phyloP scores from a whole-genome alignment of 768 basidiomycete genomes.

The Mycena alexandri region DNA sequence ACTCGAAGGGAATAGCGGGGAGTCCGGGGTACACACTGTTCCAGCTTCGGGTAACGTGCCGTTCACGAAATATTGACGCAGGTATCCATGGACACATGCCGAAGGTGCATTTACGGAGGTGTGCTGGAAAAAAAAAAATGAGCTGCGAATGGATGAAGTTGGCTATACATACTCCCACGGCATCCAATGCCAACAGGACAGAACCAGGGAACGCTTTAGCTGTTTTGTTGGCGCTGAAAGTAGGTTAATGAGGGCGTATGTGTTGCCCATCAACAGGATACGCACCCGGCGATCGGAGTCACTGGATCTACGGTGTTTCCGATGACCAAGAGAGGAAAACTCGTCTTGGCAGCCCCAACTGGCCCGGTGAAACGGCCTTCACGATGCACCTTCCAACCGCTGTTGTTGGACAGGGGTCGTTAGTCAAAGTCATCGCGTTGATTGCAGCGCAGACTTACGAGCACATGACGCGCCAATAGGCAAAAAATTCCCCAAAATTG shows the following conservation, averaged over 20 bases:
- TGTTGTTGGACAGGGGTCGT: background rate
- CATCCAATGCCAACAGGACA: conserved; percentile 5
- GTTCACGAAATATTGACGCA: conserved; percentile 11
- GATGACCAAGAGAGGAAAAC: conserved; percentile 48
- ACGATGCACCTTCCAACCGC: conserved; percentile 25
- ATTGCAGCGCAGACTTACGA: conserved; percentile 13
- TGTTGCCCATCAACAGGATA: background rate
- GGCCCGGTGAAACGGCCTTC: conserved; percentile 42
- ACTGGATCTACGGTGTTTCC: conserved; percentile 40
- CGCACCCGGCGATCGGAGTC: conserved; percentile 27
- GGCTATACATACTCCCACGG: conserved; percentile 1
- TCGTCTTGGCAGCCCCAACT: conserved; percentile 44
- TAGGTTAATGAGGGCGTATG: background rate
- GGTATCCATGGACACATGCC: background rate
- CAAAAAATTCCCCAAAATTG: conserved; percentile 20
- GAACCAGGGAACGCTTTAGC: conserved; percentile 11
- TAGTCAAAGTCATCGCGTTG: background rate
- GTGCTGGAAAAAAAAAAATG: background rate
- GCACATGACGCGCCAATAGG: conserved; percentile 16
- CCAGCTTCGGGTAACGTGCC: conserved; percentile 8
- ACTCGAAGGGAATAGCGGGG: background rate
- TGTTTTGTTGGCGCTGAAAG: conserved; percentile 2
- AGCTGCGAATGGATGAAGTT: background rate
- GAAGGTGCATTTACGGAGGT: conserved; percentile 11
- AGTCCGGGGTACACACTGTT: conserved; percentile 6